Conservation (phyloP, 129 eudicot species). For the Tagetes patula region DNA sequence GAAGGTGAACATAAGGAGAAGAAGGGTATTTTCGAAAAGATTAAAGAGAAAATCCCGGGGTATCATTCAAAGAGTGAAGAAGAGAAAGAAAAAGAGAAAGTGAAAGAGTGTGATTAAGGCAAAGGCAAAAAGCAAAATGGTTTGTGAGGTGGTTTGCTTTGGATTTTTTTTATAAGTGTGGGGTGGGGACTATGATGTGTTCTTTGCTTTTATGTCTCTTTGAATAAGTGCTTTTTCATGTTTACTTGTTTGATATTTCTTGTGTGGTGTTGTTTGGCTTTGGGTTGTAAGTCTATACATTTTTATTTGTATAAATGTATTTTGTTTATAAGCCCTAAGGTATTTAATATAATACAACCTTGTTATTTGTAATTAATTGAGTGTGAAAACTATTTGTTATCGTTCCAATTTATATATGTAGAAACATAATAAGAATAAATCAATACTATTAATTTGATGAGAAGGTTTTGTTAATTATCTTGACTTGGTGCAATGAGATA, state of each 20-base stretch:
- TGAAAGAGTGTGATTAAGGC: conserved; percentile 38
- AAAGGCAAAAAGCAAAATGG: conserved; percentile 19
- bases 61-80: conserved; percentile 65
- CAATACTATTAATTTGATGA: not conserved
- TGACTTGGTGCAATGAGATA: not conserved
- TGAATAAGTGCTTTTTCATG: conserved; percentile 25
- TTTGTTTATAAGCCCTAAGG: conserved; percentile 15
- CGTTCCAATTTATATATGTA: not conserved
- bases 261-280: conserved; percentile 27
- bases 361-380: not conserved
- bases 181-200: conserved; percentile 26
- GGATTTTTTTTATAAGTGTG: conserved; percentile 17
- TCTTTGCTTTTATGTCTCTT: conserved; percentile 13
- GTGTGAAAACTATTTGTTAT: not conserved
- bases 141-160: conserved; percentile 35
- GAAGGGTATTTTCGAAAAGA: conserved; percentile 83
- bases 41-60: conserved; percentile 92
- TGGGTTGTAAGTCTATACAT: conserved; percentile 25
- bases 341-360: not conserved
- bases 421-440: not conserved
- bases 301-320: conserved; percentile 29
- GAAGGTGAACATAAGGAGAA: conserved; percentile 62
- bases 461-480: not conserved
- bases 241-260: conserved; percentile 19
- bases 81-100: conserved; percentile 56